Evolutionary conservation across 2,329 filamentous ascomycete species (phyloP), one percentile per base, ranked within the genome.

Genomic region (Penicillium hordei): DNA sequence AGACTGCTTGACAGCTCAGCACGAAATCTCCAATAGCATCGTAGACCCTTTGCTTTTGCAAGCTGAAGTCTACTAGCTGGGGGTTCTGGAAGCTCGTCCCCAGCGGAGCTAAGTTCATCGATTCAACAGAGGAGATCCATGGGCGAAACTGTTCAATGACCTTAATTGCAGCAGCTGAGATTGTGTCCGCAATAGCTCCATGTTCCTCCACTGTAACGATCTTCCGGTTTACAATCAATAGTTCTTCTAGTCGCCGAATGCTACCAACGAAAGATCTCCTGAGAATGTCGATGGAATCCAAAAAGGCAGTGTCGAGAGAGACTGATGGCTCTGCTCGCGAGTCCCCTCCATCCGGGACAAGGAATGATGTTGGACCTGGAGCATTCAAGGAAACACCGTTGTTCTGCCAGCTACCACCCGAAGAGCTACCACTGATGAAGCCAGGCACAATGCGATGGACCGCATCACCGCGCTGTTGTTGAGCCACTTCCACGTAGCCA

Each of bases 401-500:
- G 70, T 82, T 86, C 65, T 84, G 90, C 94, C 94, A 99, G 73
- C 88, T 93, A 38, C 93, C 94, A 48, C 93, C 93, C 5, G 86
- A 84, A 43, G 82, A 86, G 73, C 90, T 96, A 31, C 93, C 91
- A 60, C 93, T 86, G 33, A 97, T 88, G 72, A 99, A 99, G 1
- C 94, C 94, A 19, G 94, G 94, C 55, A 95, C 89, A 3, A 97
- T 82, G n/a, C 94, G 87, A 17, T 91, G 91, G 54, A 97, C 95
- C 40, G 94, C 90, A 71, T 97, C 93, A 56, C 93, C 93, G 57
- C 93, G 85, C 74, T 97, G 94, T 72, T 96, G 91, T 65, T 91
- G 87, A 17, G 94, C 94, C 46, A 97, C 90, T 72, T 97, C 93
- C 36, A 97, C 93, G 73, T 96, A 99, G 71, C 91, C 94, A 74